Evolutionary conservation across 495 filamentous ascomycete species (phyloP).

Genomic region (Tuber brumale): DNA sequence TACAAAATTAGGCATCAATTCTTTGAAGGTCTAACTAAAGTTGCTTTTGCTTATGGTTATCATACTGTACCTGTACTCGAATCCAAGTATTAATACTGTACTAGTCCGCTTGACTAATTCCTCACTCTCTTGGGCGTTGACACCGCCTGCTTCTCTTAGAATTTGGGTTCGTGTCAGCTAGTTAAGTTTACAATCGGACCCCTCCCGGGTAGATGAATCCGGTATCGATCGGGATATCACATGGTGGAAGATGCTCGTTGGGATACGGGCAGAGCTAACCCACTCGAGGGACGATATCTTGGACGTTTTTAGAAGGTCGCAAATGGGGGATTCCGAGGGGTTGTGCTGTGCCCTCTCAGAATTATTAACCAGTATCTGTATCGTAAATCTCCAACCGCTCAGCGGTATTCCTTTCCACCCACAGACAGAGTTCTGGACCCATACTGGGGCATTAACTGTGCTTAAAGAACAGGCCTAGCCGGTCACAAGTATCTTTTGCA

Average conservation of each 20-base stretch:
- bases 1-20: background rate
- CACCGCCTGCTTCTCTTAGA: background rate
- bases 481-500: background rate
- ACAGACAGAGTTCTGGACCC: background rate
- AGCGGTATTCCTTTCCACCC: background rate
- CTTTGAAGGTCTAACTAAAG: background rate
- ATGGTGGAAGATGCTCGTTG: background rate
- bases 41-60: background rate
- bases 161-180: background rate
- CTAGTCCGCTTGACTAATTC: background rate
- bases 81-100: too few species aligned
- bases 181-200: background rate
- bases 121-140: background rate
- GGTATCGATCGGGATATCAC: slow-evolving; percentile 1
- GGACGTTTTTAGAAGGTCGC: background rate
- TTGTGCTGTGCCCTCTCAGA: background rate
- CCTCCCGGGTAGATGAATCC: background rate
- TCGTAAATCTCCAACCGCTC: background rate
- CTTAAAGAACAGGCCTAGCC: background rate
- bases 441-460: background rate
- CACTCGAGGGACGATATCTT: background rate
- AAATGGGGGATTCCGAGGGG: background rate
- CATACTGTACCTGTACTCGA: too few species aligned
- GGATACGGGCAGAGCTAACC: too few species aligned
- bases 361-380: background rate